Conservation (phyloP, 495 filamentous ascomycete genomes). For the Pseudoneurospora amorphoporcata region DNA sequence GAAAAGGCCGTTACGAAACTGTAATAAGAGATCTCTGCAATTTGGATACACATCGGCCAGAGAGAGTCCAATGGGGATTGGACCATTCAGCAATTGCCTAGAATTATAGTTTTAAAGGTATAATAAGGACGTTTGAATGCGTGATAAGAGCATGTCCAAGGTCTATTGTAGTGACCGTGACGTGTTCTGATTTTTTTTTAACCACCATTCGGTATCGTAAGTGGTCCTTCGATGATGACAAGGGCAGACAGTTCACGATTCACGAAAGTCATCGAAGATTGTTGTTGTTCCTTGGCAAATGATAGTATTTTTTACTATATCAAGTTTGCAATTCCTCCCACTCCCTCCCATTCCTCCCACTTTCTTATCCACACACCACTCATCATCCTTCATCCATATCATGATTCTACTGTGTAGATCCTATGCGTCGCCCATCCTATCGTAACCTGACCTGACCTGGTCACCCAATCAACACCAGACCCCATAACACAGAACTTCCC, state of each 20-base stretch:
- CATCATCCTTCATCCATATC: neutral
- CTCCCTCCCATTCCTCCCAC: neutral
- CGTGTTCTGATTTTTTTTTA: too few species aligned
- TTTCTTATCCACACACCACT: neutral
- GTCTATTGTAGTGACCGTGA: too few species aligned
- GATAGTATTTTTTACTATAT: neutral
- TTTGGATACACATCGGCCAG: too few species aligned
- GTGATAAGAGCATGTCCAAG: too few species aligned
- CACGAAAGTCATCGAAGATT: neutral
- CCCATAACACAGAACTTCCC: neutral
- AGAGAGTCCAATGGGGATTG: too few species aligned
- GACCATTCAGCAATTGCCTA: too few species aligned
- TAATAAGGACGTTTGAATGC: too few species aligned
- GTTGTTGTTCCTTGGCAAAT: neutral
- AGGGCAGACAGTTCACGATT: neutral
- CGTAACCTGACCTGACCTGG: neutral
- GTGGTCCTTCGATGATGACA: neutral
- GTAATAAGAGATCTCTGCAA: too few species aligned
- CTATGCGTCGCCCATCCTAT: neutral
- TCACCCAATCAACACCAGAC: neutral
- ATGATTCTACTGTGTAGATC: neutral
- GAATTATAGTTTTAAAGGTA: too few species aligned
- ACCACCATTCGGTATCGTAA: too few species aligned
- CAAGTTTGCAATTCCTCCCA: neutral
- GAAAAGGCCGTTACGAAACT: too few species aligned